phyloP scores from a whole-genome alignment of 331 rosid genomes.

The Arachis monticola region DNA sequence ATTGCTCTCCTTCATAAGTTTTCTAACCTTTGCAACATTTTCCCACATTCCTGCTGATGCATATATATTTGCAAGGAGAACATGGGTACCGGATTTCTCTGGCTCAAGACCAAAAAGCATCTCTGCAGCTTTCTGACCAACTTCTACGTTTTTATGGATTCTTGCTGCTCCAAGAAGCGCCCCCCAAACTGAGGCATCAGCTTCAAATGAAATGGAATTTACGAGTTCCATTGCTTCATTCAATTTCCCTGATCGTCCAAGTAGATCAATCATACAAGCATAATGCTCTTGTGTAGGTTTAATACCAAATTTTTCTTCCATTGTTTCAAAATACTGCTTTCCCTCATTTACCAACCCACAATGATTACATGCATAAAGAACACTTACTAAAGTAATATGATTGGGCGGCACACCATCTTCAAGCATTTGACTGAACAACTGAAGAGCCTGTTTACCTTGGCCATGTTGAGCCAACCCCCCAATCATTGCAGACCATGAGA shows the following conservation, averaged over 20 bases:
- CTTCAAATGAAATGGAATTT: conserved; percentile 73
- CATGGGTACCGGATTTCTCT: conserved; percentile 85
- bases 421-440: conserved; percentile 77
- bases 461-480: conserved; percentile 96
- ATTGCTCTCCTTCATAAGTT: conserved; percentile 65
- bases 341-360: conserved; percentile 86
- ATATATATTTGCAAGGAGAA: conserved; percentile 88
- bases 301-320: conserved; percentile 72
- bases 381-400: conserved; percentile 84
- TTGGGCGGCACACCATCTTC: conserved; percentile 67
- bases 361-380: conserved; percentile 92
- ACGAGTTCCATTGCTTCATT: conserved; percentile 77
- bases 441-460: conserved; percentile 76
- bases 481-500: conserved; percentile 96
- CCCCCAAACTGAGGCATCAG: conserved; percentile 86
- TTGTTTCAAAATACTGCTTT: conserved; percentile 63
- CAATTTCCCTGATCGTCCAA: conserved; percentile 87
- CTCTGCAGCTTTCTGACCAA: conserved; percentile 78
- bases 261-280: conserved; percentile 96
- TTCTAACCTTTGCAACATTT: conserved; percentile 73
- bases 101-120: conserved; percentile 80
- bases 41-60: conserved; percentile 89
- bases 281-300: conserved; percentile 83
- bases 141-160: conserved; percentile 76
- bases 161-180: conserved; percentile 95